Base-by-base conservation (phyloP, 192 early-diverging fungal genomes). In the Phlyctochytrium planicorne region DNA sequence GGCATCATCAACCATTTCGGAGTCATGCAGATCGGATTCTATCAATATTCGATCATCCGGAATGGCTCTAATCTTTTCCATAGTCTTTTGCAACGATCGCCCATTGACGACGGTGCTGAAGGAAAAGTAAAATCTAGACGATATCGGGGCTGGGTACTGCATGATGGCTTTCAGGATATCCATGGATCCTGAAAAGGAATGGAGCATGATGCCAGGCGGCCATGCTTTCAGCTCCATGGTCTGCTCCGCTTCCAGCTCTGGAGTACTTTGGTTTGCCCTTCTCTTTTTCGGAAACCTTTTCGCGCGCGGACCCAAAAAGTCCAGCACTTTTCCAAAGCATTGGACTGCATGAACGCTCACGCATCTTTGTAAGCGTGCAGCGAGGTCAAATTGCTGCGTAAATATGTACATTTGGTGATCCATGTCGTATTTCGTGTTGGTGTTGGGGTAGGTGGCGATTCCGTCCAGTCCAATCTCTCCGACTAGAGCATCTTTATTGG, bases 341-440 rank as follows among this genome's bases (percentile, higher is more conserved):
- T 87, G 90, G 25, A 96, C 94, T 65, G 85, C 87, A 70, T 96
- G 93, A 37, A 94, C 72, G 33, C 86, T 91, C 24, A 91, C 86
- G 0, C 85, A 78, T 14, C 88, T 76, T 27, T 75, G 32, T 29
- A 91, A 63, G 2, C 86, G 82, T 23, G 81, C 80, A 2, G 93
- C 93, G 27, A 97, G 65, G 29, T 81, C 74, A 6, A 93, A 69
- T 72, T 97, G 95, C 34, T 72, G 70, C 6, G 81, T 75, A 2
- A 94, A 83, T 16, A 91, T 36, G 1, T 61, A 56, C 35, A 85
- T 12, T 63, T 90, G 89, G 65, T 66, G 30, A 59, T 76, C 40
- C 59, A 81, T 30, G 62, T 81, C 66, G 81, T 78, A 67, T 66
- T 72, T 53, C 67, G 61, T 24, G 56, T 76, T 52, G 30, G 72